A percentile compares a stretch with the other conserved stretches of the same genome.
Conservation (phyloP, 257 asterid species). For the Orobanche coerulescens region DNA sequence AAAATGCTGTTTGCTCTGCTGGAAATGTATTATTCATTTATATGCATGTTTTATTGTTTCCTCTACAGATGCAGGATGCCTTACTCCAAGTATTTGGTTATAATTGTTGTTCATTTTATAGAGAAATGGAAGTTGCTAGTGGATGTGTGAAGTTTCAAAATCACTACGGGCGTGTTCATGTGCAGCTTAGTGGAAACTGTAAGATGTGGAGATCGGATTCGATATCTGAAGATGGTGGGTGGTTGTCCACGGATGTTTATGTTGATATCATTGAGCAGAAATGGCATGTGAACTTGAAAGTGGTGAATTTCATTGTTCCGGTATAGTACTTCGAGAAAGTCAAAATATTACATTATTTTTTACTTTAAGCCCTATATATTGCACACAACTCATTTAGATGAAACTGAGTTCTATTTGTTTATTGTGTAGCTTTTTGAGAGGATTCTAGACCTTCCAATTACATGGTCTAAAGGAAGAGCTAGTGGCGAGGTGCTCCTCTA, state of each 20-base stretch:
- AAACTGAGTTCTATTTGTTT: constrained; percentile 21
- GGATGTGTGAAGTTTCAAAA: constrained; percentile 82
- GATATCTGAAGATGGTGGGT: constrained; percentile 86
- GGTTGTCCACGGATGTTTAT: constrained; percentile 93
- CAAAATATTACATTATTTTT: constrained; percentile 12
- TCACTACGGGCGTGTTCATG: constrained; percentile 78
- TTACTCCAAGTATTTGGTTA: constrained; percentile 32
- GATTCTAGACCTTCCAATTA: constrained; percentile 84
- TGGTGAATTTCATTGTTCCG: constrained; percentile 87
- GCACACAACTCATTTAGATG: constrained; percentile 18
- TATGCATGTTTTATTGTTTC: constrained; percentile 21
- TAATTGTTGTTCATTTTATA: constrained; percentile 36
- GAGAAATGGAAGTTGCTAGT: constrained; percentile 85
- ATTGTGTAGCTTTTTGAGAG: constrained; percentile 85
- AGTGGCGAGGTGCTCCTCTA: constrained; percentile 92
- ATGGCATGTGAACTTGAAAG: constrained; percentile 96
- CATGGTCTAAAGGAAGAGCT: constrained; percentile 97
- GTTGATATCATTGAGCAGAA: constrained; percentile 85
- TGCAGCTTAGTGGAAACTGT: constrained; percentile 83
- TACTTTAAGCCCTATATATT: constrained; percentile 13
- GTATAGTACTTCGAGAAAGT: constrained; percentile 39
- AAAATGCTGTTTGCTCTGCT: not conserved
- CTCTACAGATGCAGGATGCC: constrained; percentile 32
- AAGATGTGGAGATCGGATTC: constrained; percentile 85
- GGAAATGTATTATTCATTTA: constrained; percentile 20